Base-by-base conservation (phyloP, 129 eudicot genomes). In the Pseudognaphalium luteoalbum region DNA sequence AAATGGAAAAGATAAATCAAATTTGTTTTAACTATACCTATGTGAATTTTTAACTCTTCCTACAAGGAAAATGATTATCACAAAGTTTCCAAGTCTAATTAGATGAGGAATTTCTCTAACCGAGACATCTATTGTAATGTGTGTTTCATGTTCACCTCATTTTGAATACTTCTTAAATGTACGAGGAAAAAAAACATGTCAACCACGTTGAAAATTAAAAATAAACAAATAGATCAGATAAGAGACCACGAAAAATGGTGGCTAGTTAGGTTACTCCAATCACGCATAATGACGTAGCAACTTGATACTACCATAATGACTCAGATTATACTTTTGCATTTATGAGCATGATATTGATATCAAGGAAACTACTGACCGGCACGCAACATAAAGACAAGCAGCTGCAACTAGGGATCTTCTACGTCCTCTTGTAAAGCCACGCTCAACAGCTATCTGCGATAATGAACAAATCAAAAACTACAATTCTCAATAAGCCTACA, bases 331-430 rank as follows among this genome's bases (percentile, higher is more conserved):
- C 1, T 16, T 47, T 47, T 15, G 57, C 42, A 44, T 66, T 54
- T 73, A 58, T 10, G 7, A 80, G 39, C 39, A 72, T 8, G n/a
- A 52, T 37, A 47, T 1, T 9, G 25, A 51, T 7, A 56, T 14
- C 34, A 58, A 32, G 73, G 22, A 70, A 73, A 30, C 47, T 72
- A 56, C 87, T 85, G 73, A 89, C 96, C 92, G 71, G 64, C 97
- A 91, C 2, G 86, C 78, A 74, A 88, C 80, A 70, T 91, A 91
- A 7, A 91, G 84, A 63, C 97, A 91, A 73, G 90, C 86, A 73
- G 92, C 95, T 39, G 85, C 84, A 71, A 91, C 87, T 37, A 73
- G 88, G 16, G 61, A 51, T 17, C 75, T 83, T 73, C 81, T 81
- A n/a, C 86, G 88, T 8, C 92, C 94, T 80, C 76, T 83, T 7